A percentile compares a stretch with the other conserved stretches of the same genome.
Evolutionary conservation across 2,329 filamentous ascomycete genomes (phyloP).

Genomic region (Fusarium pilosicola): DNA sequence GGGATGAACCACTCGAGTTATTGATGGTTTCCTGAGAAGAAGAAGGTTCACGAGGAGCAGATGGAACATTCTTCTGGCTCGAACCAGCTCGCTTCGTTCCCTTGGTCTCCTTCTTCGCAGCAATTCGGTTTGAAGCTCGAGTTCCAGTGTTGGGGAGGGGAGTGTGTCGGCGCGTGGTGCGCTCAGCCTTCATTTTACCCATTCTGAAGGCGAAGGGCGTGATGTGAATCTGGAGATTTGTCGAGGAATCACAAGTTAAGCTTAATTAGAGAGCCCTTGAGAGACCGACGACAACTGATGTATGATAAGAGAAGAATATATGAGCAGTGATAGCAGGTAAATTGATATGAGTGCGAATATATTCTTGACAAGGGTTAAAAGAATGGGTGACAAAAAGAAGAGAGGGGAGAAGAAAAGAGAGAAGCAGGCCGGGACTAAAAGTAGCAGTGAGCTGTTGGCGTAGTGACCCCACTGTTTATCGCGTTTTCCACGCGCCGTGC

Average conservation of each 20-base stretch:
- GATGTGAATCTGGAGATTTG: not conserved
- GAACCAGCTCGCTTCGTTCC: not conserved
- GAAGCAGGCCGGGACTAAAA: not conserved
- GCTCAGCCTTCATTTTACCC: constrained; percentile 2
- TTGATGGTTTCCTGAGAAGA: not conserved
- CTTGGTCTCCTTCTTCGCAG: not conserved
- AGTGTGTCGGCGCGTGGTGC: not conserved
- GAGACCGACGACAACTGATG: not conserved
- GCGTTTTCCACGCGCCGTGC: not conserved
- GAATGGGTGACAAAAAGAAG: constrained; percentile 10
- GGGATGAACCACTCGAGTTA: not conserved
- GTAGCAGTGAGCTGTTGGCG: not conserved
- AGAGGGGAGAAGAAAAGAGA: constrained; percentile 1
- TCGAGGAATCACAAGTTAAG: not conserved
- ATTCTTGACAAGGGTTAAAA: not conserved
- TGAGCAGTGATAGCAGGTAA: not conserved
- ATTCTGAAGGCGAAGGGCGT: not conserved
- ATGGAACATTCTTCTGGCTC: not conserved
- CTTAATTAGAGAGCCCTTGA: constrained; percentile 9
- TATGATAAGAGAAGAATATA: not conserved
- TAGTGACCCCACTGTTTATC: not conserved
- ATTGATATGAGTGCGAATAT: constrained; percentile 11
- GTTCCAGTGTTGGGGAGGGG: not conserved
- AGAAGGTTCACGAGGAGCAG: not conserved
- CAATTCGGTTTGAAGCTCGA: not conserved